phyloP scores from a whole-genome alignment of 345 rosid genomes.

The Syzygium aqueum region DNA sequence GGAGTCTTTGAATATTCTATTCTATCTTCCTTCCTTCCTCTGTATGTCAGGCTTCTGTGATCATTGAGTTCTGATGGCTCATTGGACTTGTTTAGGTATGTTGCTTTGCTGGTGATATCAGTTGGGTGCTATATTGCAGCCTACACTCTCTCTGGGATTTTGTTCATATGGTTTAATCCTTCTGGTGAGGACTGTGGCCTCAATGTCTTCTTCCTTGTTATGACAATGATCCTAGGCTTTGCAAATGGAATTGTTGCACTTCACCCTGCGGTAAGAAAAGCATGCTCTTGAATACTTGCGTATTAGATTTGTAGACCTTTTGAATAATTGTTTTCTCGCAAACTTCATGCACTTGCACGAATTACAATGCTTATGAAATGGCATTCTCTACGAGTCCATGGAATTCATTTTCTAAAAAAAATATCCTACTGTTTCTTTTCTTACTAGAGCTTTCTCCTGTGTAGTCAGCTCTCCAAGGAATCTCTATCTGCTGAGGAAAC shows the following conservation, averaged over 20 bases:
- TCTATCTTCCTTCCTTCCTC: neutral
- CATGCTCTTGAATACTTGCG: neutral
- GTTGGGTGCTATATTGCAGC: slow-evolving; percentile 75
- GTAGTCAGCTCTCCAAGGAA: neutral
- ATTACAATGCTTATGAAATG: neutral
- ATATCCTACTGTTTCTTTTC: neutral
- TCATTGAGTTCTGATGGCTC: slow-evolving; percentile 13
- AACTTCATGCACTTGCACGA: neutral
- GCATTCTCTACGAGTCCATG: neutral
- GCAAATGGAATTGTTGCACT: slow-evolving; percentile 59
- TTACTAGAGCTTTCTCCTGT: neutral
- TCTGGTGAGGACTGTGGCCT: slow-evolving; percentile 93
- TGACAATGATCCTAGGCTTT: slow-evolving; percentile 86
- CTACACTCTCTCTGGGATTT: slow-evolving; percentile 62
- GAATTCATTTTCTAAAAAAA: neutral
- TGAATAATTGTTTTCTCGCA: neutral
- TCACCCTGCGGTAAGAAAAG: slow-evolving; percentile 64
- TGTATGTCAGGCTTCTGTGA: neutral
- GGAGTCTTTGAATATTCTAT: neutral
- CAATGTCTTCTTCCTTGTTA: slow-evolving; percentile 81
- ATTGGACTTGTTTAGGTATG: slow-evolving; percentile 42
- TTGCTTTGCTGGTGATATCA: slow-evolving; percentile 78
- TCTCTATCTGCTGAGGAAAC: neutral
- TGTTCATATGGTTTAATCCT: slow-evolving; percentile 98
- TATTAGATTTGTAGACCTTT: neutral